Percentiles rank a stretch among this genome's conserved stretches.
These are phyloP conservation scores for Durusdinium trenchii DNA, from an alignment of 73 alveolate genomes.

Conservation along the genomic window DNA sequence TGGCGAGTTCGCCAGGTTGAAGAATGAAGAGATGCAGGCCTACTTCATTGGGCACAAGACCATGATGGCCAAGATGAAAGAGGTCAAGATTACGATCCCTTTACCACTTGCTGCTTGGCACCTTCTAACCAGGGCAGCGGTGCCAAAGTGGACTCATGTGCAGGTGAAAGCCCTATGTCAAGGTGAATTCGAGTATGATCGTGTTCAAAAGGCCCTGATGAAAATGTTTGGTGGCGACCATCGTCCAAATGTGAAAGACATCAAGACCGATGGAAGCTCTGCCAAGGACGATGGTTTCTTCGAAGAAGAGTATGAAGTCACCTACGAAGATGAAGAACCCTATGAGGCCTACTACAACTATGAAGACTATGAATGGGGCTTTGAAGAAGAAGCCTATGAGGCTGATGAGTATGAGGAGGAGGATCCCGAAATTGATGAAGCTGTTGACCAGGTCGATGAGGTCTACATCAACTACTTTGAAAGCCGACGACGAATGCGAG, in stretches of 20 bases:
- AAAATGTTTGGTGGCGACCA: conserved; percentile 16
- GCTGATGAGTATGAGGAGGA: background rate
- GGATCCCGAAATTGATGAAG: background rate
- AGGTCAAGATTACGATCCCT: background rate
- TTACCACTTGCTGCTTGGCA: background rate
- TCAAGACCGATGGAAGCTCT: background rate
- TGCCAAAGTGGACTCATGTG: conserved; percentile 10
- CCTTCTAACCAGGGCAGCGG: background rate
- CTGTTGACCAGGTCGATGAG: conserved; percentile 18
- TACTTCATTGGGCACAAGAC: background rate
- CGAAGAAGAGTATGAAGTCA: background rate
- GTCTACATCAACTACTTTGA: conserved; percentile 57
- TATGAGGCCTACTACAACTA: background rate
- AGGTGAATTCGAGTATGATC: background rate
- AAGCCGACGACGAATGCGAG: background rate
- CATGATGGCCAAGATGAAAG: background rate
- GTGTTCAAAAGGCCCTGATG: conserved; percentile 9
- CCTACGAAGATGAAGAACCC: background rate
- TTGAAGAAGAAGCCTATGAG: background rate
- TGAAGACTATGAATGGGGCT: background rate
- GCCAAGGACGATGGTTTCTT: background rate
- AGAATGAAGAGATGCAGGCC: conserved; percentile 52
- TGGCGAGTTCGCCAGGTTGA: background rate
- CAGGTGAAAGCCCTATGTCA: conserved; percentile 13
- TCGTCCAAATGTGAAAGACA: background rate